Evolutionary conservation across 306 rosid genomes (phyloP).

Genomic region (Ceratonia siliqua): DNA sequence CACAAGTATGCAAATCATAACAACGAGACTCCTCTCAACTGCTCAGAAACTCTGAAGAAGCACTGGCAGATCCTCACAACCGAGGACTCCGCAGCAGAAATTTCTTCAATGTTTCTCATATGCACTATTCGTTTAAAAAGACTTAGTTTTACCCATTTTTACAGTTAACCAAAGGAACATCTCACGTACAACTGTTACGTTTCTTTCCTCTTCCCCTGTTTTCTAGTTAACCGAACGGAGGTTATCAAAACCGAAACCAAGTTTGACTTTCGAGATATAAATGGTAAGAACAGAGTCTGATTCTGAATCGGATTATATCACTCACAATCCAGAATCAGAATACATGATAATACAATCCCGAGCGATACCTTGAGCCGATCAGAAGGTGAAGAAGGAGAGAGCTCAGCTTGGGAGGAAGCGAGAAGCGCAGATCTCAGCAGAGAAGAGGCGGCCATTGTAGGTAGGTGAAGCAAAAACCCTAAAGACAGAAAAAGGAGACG

Average conservation of each 20-base stretch:
- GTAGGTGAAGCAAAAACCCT: slow-evolving; percentile 41
- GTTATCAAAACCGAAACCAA: not conserved
- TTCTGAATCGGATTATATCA: not conserved
- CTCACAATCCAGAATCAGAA: not conserved
- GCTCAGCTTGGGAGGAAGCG: slow-evolving; percentile 47
- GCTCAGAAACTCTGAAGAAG: not conserved
- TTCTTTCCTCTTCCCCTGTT: not conserved
- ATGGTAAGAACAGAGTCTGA: not conserved
- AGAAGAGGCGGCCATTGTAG: slow-evolving; percentile 73
- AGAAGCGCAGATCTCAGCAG: slow-evolving; percentile 60
- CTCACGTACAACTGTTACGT: not conserved
- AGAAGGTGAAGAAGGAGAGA: slow-evolving; percentile 40
- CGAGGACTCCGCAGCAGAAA: slow-evolving; percentile 11
- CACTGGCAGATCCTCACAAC: not conserved
- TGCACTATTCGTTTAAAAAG: not conserved
- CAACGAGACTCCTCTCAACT: not conserved
- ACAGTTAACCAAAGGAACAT: not conserved
- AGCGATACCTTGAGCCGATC: slow-evolving; percentile 49
- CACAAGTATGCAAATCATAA: not conserved
- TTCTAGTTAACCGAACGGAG: slow-evolving; percentile 4
- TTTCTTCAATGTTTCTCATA: not conserved
- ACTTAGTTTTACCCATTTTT: not conserved
- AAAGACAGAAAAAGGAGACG: not conserved
- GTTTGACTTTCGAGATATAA: not conserved
- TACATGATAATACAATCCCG: not conserved